These are phyloP conservation scores for Trifolium subterraneum DNA, from an alignment of 306 rosid species.

Conservation along the genomic window DNA sequence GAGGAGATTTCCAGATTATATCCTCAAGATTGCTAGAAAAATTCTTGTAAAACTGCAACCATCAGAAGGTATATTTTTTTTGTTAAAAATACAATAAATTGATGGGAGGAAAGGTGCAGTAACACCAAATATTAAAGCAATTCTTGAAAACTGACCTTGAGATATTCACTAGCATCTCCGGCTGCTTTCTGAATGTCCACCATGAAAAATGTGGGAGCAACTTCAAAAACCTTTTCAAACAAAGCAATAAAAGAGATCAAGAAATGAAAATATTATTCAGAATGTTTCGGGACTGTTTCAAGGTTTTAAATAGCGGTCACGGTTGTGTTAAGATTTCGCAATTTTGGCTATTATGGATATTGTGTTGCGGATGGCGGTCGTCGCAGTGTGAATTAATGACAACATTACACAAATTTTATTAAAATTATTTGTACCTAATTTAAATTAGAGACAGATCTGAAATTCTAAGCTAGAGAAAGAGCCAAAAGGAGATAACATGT, in stretches of 20 bases:
- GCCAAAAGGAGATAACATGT: too few relatives aligned
- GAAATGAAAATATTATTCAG: conserved; percentile 3
- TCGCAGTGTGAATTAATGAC: too few relatives aligned
- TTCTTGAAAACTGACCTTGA: conserved; percentile 62
- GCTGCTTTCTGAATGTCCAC: conserved; percentile 89
- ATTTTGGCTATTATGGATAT: too few relatives aligned
- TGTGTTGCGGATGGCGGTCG: too few relatives aligned
- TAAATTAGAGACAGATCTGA: too few relatives aligned
- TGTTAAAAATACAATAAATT: neutral
- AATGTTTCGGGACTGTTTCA: neutral
- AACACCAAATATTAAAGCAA: conserved; percentile 27
- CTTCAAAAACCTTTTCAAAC: conserved; percentile 68
- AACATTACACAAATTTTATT: too few relatives aligned
- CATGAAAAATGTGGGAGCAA: conserved; percentile 86
- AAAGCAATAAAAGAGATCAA: conserved; percentile 16
- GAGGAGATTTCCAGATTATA: conserved; percentile 83
- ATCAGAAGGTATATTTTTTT: neutral
- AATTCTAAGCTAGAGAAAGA: too few relatives aligned
- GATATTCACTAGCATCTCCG: conserved; percentile 81
- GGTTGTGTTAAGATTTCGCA: too few relatives aligned
- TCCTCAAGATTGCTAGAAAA: conserved; percentile 86
- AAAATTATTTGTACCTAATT: too few relatives aligned
- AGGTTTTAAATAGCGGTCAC: too few relatives aligned
- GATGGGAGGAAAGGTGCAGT: conserved; percentile 1
- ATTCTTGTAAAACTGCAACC: conserved; percentile 75